A percentile compares a stretch with the other conserved stretches of the same genome.
Evolutionary conservation across 2,329 filamentous ascomycete genomes (phyloP).

Genomic region (Westerdykella sp.): DNA sequence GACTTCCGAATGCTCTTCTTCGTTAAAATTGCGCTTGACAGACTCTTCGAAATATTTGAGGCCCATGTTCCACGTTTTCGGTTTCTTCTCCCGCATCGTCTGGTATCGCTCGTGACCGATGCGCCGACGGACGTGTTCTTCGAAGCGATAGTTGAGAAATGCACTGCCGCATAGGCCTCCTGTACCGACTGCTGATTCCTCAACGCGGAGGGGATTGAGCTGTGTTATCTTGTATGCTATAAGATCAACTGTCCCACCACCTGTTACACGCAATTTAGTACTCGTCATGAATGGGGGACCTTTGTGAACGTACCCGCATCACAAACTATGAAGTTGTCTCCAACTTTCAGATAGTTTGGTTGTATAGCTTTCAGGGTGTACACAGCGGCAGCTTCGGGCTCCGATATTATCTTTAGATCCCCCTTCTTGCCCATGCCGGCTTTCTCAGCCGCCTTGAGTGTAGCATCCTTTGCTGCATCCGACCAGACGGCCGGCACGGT

Average conservation of each 20-base stretch:
- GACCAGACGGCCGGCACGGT: constrained; percentile 76
- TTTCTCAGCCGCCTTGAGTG: constrained; percentile 67
- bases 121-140: constrained; percentile 64
- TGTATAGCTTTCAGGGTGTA: constrained; percentile 76
- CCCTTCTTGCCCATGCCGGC: constrained; percentile 68
- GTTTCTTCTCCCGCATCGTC: constrained; percentile 70
- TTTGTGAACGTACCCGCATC: constrained; percentile 40
- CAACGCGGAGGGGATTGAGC: constrained; percentile 62
- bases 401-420: constrained; percentile 71
- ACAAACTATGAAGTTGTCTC: constrained; percentile 55
- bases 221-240: constrained; percentile 79
- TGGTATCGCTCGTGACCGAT: constrained; percentile 63
- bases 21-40: constrained; percentile 77
- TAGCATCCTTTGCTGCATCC: constrained; percentile 79
- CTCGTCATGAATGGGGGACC: background rate
- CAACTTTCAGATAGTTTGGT: constrained; percentile 64
- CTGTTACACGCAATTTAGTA: constrained; percentile 13
- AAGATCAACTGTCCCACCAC: constrained; percentile 61
- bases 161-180: constrained; percentile 72
- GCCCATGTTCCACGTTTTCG: constrained; percentile 67
- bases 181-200: constrained; percentile 73
- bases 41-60: constrained; percentile 77
- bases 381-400: constrained; percentile 71
- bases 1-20: constrained; percentile 69
- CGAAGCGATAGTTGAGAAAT: constrained; percentile 74